Base-by-base conservation (phyloP, 306 rosid genomes). In the Acacia crassicarpa region DNA sequence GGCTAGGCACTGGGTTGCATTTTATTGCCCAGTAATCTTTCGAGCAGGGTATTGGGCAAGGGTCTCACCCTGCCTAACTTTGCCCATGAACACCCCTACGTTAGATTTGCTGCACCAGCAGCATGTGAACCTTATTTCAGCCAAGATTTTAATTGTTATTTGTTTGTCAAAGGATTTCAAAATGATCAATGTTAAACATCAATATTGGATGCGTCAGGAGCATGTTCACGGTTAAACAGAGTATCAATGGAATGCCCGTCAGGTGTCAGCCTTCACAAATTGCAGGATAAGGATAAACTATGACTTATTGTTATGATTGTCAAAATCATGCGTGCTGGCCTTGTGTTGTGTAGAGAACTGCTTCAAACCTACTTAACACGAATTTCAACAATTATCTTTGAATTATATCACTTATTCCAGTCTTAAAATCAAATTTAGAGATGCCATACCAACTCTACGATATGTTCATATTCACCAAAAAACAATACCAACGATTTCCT, bases 261-360 rank as follows among this genome's bases (percentile, higher is more conserved):
- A 80, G 43, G 12, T 13, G 62, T 56, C 4, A 56, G 27, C 80
- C 43, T 80, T 72, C 66, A 62, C 83, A 5, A 51, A 62, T 41
- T 32, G 82, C 79, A 38, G 41, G 54, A 35, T 77, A 6, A 48
- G 41, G 54, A 35, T 77, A 4, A 14, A 14, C 38, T 41, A 15
- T 11, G 56, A 70, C 54, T 63, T 5, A 9, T 22, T 41, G 17
- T 14, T 30, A 43, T 56, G 79, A 68, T 56, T 48, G 67, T 33
- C 13, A 49, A 72, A 79, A 73, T 30, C 75, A 66, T 65, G 33
- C 32, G 32, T n/a, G 58, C 77, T 63, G 75, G 23, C 17, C 66
- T 76, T 22, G 51, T 43, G 65, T 56, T 38, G 41, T 38, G 41
- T 38, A 72, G 41, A 65, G 76, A 69, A 58, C 27, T 40, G 76